A percentile compares a stretch with the other conserved stretches of the same genome.
These are phyloP conservation scores for Porphyrellus cyaneotinctus DNA, from an alignment of 768 basidiomycete species.

Conservation along the genomic window DNA sequence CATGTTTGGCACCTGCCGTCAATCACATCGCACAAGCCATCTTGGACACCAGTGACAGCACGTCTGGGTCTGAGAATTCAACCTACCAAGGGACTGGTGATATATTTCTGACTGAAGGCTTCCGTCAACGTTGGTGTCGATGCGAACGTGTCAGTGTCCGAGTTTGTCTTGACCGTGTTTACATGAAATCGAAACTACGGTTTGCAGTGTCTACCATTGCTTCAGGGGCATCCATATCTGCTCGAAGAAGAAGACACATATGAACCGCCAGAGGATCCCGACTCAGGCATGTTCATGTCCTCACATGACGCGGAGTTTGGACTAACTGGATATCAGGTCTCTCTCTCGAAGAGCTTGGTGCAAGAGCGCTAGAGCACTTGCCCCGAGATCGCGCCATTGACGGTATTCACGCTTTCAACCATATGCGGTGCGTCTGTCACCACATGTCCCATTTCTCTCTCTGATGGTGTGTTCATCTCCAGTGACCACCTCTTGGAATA, in stretches of 20 bases:
- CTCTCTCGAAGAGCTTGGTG: conserved; percentile 78
- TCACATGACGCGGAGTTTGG: not conserved
- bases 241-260: conserved; percentile 80
- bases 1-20: conserved; percentile 56
- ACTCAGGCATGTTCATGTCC: conserved; percentile 50
- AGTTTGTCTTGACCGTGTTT: not conserved
- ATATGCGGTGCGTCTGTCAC: conserved; percentile 58
- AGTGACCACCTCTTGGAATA: conserved; percentile 71
- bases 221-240: conserved; percentile 56
- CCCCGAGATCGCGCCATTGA: conserved; percentile 81
- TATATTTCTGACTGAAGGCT: conserved; percentile 70
- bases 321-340: conserved; percentile 42
- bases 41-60: conserved; percentile 19
- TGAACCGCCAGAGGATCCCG: conserved; percentile 83
- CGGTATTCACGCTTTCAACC: conserved; percentile 79
- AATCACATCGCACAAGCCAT: conserved; percentile 46
- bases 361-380: conserved; percentile 68
- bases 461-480: conserved; percentile 2
- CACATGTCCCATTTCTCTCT: not conserved
- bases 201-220: conserved; percentile 53
- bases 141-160: conserved; percentile 50
- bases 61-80: conserved; percentile 14
- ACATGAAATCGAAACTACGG: not conserved
- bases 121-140: conserved; percentile 75
- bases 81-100: conserved; percentile 57